phyloP scores from a whole-genome alignment of 805 yeast genomes.

The Scheffersomyces stipitis region DNA sequence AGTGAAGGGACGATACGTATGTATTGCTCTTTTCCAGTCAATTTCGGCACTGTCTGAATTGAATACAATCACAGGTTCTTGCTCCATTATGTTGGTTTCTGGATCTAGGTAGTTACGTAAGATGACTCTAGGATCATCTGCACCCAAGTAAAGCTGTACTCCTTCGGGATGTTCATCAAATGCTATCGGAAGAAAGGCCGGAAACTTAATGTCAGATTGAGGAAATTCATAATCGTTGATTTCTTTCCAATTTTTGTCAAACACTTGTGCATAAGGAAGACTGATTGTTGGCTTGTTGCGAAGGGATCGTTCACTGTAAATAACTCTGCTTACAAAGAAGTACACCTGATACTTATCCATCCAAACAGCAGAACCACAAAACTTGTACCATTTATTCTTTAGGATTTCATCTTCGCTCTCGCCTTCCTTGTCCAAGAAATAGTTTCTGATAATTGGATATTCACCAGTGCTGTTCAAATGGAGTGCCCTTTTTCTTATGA shows the following conservation, averaged over 20 bases:
- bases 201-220: background rate
- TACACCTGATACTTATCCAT: background rate
- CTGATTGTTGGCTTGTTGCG: background rate
- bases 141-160: slow-evolving; percentile 6
- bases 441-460: background rate
- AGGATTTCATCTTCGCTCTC: background rate
- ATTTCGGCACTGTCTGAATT: slow-evolving; percentile 13
- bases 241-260: background rate
- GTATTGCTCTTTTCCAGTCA: slow-evolving; percentile 17
- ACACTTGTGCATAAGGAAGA: background rate
- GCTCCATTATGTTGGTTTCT: slow-evolving; percentile 7
- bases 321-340: background rate
- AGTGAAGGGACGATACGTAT: slow-evolving; percentile 17
- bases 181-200: background rate
- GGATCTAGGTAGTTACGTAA: slow-evolving; percentile 7
- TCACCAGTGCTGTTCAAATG: background rate
- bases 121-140: slow-evolving; percentile 19
- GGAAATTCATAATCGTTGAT: background rate
- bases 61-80: slow-evolving; percentile 23
- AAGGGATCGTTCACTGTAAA: background rate
- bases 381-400: background rate
- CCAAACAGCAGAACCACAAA: background rate
- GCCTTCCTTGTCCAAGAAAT: background rate
- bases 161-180: background rate
- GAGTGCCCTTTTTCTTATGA: background rate